Conservation (phyloP, 371 early-diverging fungal genomes). For the Mucor mucedo region DNA sequence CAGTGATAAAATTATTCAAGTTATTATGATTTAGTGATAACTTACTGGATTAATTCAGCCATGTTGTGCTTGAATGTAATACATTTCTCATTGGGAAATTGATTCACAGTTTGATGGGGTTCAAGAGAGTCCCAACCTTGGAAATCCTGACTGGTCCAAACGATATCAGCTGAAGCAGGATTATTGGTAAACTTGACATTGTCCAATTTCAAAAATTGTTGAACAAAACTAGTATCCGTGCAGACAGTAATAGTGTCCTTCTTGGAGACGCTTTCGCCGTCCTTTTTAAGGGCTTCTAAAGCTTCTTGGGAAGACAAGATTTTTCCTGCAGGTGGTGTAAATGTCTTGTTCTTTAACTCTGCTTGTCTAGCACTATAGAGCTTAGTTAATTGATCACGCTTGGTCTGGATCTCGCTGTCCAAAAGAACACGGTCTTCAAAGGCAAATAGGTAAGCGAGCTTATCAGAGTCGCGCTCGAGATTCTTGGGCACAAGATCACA, state of each 20-base stretch:
- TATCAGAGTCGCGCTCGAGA: constrained; percentile 44
- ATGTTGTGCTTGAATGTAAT: constrained; percentile 57
- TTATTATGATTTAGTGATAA: not conserved
- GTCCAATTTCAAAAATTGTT: constrained; percentile 53
- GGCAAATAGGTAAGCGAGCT: constrained; percentile 57
- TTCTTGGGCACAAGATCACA: constrained; percentile 57
- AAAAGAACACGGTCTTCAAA: constrained; percentile 46
- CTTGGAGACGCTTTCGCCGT: constrained; percentile 26
- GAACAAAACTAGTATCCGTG: constrained; percentile 53
- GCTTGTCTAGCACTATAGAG: constrained; percentile 31
- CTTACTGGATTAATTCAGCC: constrained; percentile 55
- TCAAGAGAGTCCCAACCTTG: constrained; percentile 55
- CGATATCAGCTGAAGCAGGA: constrained; percentile 52
- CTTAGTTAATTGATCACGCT: constrained; percentile 34
- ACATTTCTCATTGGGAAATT: constrained; percentile 58
- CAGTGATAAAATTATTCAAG: not conserved
- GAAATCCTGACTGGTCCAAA: constrained; percentile 60
- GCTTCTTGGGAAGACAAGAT: constrained; percentile 14
- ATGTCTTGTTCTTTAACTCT: not conserved
- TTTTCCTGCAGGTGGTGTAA: constrained; percentile 4
- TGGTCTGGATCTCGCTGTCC: constrained; percentile 21
- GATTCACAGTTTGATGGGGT: constrained; percentile 55
- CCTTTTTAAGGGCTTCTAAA: constrained; percentile 16
- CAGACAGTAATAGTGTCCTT: constrained; percentile 9
- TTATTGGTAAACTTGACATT: constrained; percentile 51